Evolutionary conservation across 139 green algal genomes (phyloP), one percentile per base, ranked within the genome.

Genomic region (Yamagishiella unicocca): DNA sequence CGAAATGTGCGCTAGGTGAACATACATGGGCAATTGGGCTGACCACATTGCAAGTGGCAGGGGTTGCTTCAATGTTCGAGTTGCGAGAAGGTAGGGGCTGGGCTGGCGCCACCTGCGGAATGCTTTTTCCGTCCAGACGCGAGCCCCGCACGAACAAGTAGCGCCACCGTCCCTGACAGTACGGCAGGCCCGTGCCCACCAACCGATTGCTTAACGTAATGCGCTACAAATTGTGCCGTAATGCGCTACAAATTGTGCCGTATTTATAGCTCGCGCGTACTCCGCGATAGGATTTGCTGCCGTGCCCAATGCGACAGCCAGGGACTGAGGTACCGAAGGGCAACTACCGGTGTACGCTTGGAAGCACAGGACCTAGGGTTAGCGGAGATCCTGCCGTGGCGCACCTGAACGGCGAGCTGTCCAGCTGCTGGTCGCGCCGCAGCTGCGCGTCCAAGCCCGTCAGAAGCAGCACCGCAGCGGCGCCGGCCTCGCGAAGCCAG

Each of bases 381-480:
- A 12, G 14, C 50, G 50, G 17, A 12, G 50, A 33, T 4, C 38
- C 4, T 27, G 75, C 40, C 12, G 14, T 22, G 58, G 17, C 83
- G 40, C 29, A 90, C 87, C 88, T 88, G 53, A 80, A 54, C 12
- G 67, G 92, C 2, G 86, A 62, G 40, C 93, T 91, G 12, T 87
- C 72, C 24, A 96, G 74, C 75, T 96, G 93, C 10, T 43, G 74
- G 76, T 96, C 94, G 1, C 88, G 66, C 0, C 93, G 80, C 38
- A 93, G 70, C 42, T 68, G 40, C 9, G 91, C 91, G 54, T 96
- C 93, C 4, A 96, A 82, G 9, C 93, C 92, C 74, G 81, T 89
- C 38, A 96, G 89, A 50, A 96, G 68, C 46, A 95, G 22, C 46
- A 96, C 55, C 70, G 88, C 88, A 38, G 38, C 45, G 10, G 83